phyloP scores from a whole-genome alignment of 139 green algal species.

The Bryopsis sp. region DNA sequence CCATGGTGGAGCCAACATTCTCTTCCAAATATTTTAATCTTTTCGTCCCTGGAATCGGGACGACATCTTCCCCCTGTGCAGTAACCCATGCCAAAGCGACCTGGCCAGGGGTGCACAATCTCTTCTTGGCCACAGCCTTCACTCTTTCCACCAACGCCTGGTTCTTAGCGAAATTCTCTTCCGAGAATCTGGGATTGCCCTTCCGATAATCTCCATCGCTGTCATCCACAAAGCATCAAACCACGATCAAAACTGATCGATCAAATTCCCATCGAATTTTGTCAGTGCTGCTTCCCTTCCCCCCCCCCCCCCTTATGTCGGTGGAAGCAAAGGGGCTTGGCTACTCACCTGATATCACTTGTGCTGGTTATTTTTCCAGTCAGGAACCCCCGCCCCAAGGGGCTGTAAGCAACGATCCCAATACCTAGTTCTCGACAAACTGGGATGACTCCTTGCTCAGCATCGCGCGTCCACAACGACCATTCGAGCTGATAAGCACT shows the following conservation, averaged over 20 bases:
- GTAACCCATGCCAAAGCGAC: slow-evolving; percentile 70
- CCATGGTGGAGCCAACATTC: slow-evolving; percentile 35
- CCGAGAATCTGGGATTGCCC: slow-evolving; percentile 22
- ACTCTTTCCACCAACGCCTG: slow-evolving; percentile 48
- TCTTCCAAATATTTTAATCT: slow-evolving; percentile 29
- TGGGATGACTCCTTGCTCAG: slow-evolving; percentile 47
- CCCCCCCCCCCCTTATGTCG: too few relatives aligned
- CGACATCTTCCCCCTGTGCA: slow-evolving; percentile 48
- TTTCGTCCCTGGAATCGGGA: slow-evolving; percentile 61
- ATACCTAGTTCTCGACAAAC: slow-evolving; percentile 56
- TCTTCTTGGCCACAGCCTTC: slow-evolving; percentile 37
- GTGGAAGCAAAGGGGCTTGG: too few relatives aligned
- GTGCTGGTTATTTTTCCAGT: slow-evolving; percentile 3
- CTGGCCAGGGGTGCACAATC: slow-evolving; percentile 53
- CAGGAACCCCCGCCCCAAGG: slow-evolving; percentile 1
- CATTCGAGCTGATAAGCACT: slow-evolving; percentile 41
- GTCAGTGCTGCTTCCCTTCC: too few relatives aligned
- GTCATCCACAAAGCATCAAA: too few relatives aligned
- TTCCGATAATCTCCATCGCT: slow-evolving; percentile 36
- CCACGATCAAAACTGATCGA: too few relatives aligned
- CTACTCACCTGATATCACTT: slow-evolving; percentile 3
- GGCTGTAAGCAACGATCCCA: slow-evolving; percentile 18
- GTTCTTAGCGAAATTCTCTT: slow-evolving; percentile 46
- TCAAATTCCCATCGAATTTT: too few relatives aligned
- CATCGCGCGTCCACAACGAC: slow-evolving; percentile 43